Evolutionary conservation across 805 yeast genomes (phyloP).

Genomic region (Ogataea ganodermae): DNA sequence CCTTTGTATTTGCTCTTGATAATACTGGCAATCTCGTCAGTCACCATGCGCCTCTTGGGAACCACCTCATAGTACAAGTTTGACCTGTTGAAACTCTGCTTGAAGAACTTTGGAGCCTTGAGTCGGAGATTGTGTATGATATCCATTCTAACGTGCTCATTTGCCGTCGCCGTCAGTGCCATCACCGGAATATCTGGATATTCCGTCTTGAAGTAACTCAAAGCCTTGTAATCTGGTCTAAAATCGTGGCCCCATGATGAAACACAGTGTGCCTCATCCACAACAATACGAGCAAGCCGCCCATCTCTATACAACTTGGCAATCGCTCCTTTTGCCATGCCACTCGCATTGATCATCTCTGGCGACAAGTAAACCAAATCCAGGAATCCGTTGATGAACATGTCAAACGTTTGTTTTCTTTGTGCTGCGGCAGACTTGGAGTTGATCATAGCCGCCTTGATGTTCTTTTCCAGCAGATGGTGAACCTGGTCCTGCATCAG

Average conservation of each 20-base stretch:
- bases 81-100: conserved; percentile 90
- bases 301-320: conserved; percentile 53
- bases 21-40: conserved; percentile 60
- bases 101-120: conserved; percentile 61
- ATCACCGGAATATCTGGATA: conserved; percentile 85
- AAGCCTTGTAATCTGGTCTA: conserved; percentile 89
- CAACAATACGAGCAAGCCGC: conserved; percentile 79
- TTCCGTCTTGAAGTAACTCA: conserved; percentile 67
- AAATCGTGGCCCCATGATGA: conserved; percentile 99
- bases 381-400: conserved; percentile 65
- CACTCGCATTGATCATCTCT: conserved; percentile 84
- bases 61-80: conserved; percentile 79
- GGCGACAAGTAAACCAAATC: conserved; percentile 89
- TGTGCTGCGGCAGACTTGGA: conserved; percentile 71
- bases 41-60: conserved; percentile 57
- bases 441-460: conserved; percentile 85
- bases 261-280: conserved; percentile 98
- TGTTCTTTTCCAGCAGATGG: conserved; percentile 65
- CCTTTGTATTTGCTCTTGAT: conserved; percentile 52
- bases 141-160: conserved; percentile 83
- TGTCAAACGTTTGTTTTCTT: conserved; percentile 58
- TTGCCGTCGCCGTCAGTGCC: conserved; percentile 98
- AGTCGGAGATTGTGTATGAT: conserved; percentile 76
- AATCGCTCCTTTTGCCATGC: conserved; percentile 65
- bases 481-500: conserved; percentile 97